Percentiles rank a stretch among this genome's conserved stretches.
Conservation (phyloP, 169 alveolate species). For the Cryptosporidium ryanae region DNA sequence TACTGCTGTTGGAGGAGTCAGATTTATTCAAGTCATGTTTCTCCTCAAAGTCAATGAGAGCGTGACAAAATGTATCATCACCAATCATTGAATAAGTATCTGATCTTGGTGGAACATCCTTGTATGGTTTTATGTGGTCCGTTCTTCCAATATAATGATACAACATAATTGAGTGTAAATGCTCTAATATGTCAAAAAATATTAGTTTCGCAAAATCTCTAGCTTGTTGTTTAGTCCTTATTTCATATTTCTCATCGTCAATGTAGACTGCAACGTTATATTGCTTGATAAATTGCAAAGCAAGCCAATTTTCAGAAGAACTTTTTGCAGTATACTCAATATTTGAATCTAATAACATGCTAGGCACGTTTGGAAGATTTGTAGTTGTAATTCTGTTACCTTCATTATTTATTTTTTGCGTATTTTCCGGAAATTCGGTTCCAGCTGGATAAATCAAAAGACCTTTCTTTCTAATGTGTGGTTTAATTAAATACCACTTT, state of each 20-base stretch:
- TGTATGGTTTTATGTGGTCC: conserved; percentile 49
- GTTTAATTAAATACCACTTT: conserved; percentile 56
- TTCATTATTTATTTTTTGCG: background rate
- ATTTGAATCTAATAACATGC: conserved; percentile 57
- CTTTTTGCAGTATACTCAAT: conserved; percentile 70
- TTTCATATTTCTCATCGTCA: conserved; percentile 60
- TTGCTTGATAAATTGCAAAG: conserved; percentile 63
- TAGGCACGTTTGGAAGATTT: conserved; percentile 53
- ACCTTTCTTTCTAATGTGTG: conserved; percentile 50
- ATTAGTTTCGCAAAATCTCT: conserved; percentile 60
- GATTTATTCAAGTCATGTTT: conserved; percentile 18
- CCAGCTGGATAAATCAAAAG: conserved; percentile 45
- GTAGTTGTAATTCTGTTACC: conserved; percentile 47
- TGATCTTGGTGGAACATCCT: conserved; percentile 23
- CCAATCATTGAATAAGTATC: conserved; percentile 68
- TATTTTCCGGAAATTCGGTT: background rate
- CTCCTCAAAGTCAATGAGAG: conserved; percentile 68
- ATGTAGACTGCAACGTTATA: conserved; percentile 53
- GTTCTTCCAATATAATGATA: conserved; percentile 73
- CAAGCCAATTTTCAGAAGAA: conserved; percentile 71
- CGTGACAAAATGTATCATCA: conserved; percentile 73
- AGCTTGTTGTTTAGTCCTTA: conserved; percentile 71
- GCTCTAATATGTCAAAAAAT: conserved; percentile 48
- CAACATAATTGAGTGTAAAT: conserved; percentile 66
- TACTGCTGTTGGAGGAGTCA: background rate